phyloP scores from a whole-genome alignment of 768 basidiomycete genomes.

The Psilocybe subaeruginosa region DNA sequence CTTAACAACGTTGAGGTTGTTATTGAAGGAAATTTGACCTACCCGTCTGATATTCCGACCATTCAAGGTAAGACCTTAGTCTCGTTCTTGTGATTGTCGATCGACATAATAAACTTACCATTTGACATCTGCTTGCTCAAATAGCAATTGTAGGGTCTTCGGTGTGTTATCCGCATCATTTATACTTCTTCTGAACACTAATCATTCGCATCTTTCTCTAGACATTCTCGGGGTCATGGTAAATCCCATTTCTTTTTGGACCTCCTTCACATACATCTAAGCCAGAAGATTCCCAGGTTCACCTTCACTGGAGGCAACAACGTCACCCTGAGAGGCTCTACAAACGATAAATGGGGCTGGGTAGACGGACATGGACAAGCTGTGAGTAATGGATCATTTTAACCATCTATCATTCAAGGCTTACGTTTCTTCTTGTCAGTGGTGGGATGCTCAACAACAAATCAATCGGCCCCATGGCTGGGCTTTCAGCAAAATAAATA shows the following conservation, averaged over 20 bases:
- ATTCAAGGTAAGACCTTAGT: slow-evolving; percentile 43
- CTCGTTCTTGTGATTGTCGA: background rate
- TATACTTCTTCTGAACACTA: background rate
- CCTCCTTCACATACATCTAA: background rate
- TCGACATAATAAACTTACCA: background rate
- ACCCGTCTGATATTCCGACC: slow-evolving; percentile 51
- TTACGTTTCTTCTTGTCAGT: slow-evolving; percentile 32
- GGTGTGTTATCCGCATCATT: slow-evolving; percentile 25
- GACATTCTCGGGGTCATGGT: slow-evolving; percentile 52
- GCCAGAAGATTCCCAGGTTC: slow-evolving; percentile 39
- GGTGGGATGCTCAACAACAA: slow-evolving; percentile 60
- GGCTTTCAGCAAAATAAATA: slow-evolving; percentile 53
- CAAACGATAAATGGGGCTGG: slow-evolving; percentile 66
- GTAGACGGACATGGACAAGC: slow-evolving; percentile 62
- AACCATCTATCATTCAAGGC: too few species aligned
- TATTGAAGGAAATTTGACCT: slow-evolving; percentile 61
- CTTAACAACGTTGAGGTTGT: slow-evolving; percentile 59
- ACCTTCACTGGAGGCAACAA: slow-evolving; percentile 57
- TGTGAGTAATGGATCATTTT: slow-evolving; percentile 26
- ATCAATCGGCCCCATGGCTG: slow-evolving; percentile 58
- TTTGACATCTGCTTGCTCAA: background rate
- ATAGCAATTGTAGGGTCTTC: slow-evolving; percentile 47
- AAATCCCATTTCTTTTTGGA: background rate
- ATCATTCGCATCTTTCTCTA: slow-evolving; percentile 15
- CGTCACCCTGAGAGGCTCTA: slow-evolving; percentile 58